These are phyloP conservation scores for Coniella vitis DNA, from an alignment of 2,329 filamentous ascomycete species.

Conservation along the genomic window DNA sequence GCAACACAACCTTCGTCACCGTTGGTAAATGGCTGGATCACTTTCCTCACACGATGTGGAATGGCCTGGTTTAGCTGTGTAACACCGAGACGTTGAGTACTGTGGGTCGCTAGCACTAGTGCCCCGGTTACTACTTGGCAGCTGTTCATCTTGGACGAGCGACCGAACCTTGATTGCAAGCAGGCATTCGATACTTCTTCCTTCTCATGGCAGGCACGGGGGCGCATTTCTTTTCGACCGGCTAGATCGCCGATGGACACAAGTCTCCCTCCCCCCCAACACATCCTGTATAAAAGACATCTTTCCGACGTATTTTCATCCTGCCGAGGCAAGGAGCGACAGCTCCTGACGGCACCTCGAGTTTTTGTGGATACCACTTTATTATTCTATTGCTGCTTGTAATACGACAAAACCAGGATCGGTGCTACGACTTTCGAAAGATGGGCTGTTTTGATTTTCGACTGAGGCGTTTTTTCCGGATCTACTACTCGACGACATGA, in stretches of 20 bases:
- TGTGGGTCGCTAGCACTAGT: slow-evolving; percentile 23
- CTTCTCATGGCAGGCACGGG: slow-evolving; percentile 30
- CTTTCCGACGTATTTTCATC: slow-evolving; percentile 28
- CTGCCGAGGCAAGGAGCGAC: slow-evolving; percentile 24
- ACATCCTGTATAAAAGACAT: slow-evolving; percentile 27
- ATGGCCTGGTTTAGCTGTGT: slow-evolving; percentile 28
- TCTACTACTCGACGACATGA: slow-evolving; percentile 17
- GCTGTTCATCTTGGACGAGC: slow-evolving; percentile 46
- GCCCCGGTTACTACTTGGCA: slow-evolving; percentile 30
- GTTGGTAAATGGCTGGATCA: slow-evolving; percentile 41
- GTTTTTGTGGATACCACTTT: slow-evolving; percentile 28
- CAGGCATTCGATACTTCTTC: slow-evolving; percentile 36
- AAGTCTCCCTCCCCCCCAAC: slow-evolving; percentile 15
- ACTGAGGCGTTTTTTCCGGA: slow-evolving; percentile 31
- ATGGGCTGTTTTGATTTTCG: slow-evolving; percentile 37
- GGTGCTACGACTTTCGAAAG: slow-evolving; percentile 32
- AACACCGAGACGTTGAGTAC: slow-evolving; percentile 28
- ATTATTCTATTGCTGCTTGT: slow-evolving; percentile 21
- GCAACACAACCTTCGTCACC: slow-evolving; percentile 45
- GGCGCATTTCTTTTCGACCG: slow-evolving; percentile 19
- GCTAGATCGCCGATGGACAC: slow-evolving; percentile 23
- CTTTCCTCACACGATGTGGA: slow-evolving; percentile 26
- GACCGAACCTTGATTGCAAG: slow-evolving; percentile 31
- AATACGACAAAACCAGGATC: slow-evolving; percentile 23
- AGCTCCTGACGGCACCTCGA: slow-evolving; percentile 24